phyloP scores from a whole-genome alignment of 2,329 filamentous ascomycete genomes.

The Exophiala dermatitidis region DNA sequence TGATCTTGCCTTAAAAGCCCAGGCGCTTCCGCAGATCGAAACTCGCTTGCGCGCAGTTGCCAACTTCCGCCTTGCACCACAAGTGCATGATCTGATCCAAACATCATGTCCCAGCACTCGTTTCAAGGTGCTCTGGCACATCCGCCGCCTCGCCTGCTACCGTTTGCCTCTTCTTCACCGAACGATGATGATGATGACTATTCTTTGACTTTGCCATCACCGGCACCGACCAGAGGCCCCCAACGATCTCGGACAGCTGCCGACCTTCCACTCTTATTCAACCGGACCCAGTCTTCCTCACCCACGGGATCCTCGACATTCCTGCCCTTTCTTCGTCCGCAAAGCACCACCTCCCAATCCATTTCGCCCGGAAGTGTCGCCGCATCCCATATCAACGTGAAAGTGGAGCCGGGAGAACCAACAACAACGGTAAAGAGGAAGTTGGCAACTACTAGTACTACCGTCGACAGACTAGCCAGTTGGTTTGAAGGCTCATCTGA shows the following conservation, averaged over 20 bases:
- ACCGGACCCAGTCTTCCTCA: conserved; percentile 18
- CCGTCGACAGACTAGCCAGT: conserved; percentile 34
- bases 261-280: conserved; percentile 22
- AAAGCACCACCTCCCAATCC: conserved; percentile 14
- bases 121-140: conserved; percentile 12
- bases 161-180: conserved; percentile 1
- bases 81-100: conserved; percentile 16
- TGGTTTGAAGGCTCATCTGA: conserved; percentile 50
- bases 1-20: conserved; percentile 1
- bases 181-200: conserved; percentile 1
- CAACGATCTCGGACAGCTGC: conserved; percentile 21
- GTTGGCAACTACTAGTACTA: background rate
- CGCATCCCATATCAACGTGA: conserved; percentile 1
- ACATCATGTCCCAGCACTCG: conserved; percentile 13
- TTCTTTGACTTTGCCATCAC: conserved; percentile 19
- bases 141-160: conserved; percentile 6
- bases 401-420: too few species aligned
- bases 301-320: conserved; percentile 25
- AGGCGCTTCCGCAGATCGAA: background rate
- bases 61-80: background rate
- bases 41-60: background rate
- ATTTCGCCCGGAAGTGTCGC: conserved; percentile 22
- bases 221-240: conserved; percentile 20
- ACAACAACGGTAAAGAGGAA: conserved; percentile 9
- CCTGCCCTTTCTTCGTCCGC: conserved; percentile 21